Percentiles rank a stretch among this genome's conserved stretches.
phyloP scores from a whole-genome alignment of 257 asterid species.

The Solanum etuberosum region DNA sequence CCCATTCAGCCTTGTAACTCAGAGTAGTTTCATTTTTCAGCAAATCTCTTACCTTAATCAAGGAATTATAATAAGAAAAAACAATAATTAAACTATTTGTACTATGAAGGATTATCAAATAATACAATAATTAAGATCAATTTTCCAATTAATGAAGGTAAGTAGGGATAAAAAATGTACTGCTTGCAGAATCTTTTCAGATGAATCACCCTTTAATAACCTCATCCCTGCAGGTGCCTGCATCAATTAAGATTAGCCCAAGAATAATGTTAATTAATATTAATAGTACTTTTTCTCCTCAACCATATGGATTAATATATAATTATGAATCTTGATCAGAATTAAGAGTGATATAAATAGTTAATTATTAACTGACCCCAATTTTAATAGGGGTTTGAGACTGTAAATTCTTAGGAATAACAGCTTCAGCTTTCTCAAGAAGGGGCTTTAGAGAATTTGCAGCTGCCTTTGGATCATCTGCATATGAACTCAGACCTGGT shows the following conservation, averaged over 20 bases:
- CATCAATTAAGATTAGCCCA: background rate
- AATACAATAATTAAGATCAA: background rate
- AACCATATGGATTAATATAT: background rate
- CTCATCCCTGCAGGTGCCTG: slow-evolving; percentile 77
- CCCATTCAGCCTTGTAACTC: slow-evolving; percentile 47
- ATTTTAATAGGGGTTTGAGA: slow-evolving; percentile 47
- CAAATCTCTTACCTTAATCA: slow-evolving; percentile 45
- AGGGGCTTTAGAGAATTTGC: slow-evolving; percentile 42
- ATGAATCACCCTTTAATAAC: slow-evolving; percentile 56
- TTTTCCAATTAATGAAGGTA: background rate
- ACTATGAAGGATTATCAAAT: background rate
- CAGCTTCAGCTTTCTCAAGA: slow-evolving; percentile 51
- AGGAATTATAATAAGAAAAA: background rate
- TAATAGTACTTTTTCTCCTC: background rate
- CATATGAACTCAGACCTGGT: slow-evolving; percentile 59
- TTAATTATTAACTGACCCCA: slow-evolving; percentile 31
- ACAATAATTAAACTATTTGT: background rate
- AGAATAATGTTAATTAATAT: background rate
- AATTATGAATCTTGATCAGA: background rate
- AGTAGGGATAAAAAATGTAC: slow-evolving; percentile 12
- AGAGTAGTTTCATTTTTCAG: slow-evolving; percentile 47
- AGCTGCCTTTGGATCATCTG: slow-evolving; percentile 52
- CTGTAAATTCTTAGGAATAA: slow-evolving; percentile 38
- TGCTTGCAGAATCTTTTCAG: slow-evolving; percentile 57
- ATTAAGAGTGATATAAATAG: background rate